Percentiles rank a stretch among this genome's conserved stretches.
Evolutionary conservation across 2,329 filamentous ascomycete species (phyloP).

Genomic region (Botrytis elliptica): DNA sequence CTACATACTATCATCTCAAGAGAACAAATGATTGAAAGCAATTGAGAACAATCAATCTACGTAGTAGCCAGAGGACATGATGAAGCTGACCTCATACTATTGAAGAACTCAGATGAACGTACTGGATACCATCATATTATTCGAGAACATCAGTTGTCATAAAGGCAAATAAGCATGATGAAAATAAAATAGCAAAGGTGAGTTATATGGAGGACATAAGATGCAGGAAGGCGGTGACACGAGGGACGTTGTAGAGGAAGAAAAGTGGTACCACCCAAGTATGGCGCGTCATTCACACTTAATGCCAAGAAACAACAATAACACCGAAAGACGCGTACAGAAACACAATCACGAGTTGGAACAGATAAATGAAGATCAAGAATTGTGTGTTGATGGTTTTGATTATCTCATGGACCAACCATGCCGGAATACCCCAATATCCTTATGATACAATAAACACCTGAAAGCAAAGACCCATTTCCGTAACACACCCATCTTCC

Average conservation of each 20-base stretch:
- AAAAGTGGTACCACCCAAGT: neutral
- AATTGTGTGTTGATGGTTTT: conserved; percentile 21
- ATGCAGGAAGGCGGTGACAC: neutral
- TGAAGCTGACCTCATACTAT: neutral
- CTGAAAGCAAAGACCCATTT: conserved; percentile 33
- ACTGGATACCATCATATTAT: neutral
- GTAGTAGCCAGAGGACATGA: neutral
- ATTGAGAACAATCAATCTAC: neutral
- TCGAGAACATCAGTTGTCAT: neutral
- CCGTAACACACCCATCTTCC: conserved; percentile 31
- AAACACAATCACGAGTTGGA: neutral
- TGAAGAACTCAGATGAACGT: neutral
- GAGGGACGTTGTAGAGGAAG: neutral
- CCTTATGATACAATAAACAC: conserved; percentile 38
- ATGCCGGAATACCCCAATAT: conserved; percentile 32
- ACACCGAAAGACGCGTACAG: neutral
- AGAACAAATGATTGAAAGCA: neutral
- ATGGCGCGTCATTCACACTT: neutral
- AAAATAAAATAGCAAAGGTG: neutral
- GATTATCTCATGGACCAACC: conserved; percentile 33
- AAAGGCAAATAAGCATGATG: neutral
- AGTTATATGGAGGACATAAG: neutral
- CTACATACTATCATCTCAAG: no score
- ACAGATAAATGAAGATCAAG: neutral
- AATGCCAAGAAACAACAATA: neutral